Evolutionary conservation across 2,329 filamentous ascomycete species (phyloP).

Genomic region (Orbilia quercus): DNA sequence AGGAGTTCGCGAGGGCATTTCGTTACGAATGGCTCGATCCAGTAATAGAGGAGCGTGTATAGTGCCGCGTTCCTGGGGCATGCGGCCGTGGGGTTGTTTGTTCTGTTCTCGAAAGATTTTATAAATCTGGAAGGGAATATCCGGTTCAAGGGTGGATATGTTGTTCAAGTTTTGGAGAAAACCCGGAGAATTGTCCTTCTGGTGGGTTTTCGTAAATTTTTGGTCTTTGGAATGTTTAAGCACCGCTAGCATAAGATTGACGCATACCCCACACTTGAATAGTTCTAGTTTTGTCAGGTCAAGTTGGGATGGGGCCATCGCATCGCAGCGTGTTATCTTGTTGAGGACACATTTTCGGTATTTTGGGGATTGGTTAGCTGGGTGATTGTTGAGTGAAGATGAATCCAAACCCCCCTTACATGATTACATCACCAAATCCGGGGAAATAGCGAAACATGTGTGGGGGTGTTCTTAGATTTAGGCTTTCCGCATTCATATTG

Average conservation of each 20-base stretch:
- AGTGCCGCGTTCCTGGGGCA: conserved; percentile 22
- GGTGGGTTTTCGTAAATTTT: too few relatives aligned
- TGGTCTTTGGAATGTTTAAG: conserved; percentile 9
- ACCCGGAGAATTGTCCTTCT: conserved; percentile 19
- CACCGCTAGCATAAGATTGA: neutral
- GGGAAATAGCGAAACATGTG: conserved; percentile 24
- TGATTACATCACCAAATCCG: conserved; percentile 54
- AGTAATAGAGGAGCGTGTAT: conserved; percentile 5
- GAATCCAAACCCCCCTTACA: conserved; percentile 32
- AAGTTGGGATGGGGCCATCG: too few relatives aligned
- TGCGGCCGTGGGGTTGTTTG: conserved; percentile 9
- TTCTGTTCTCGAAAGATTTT: neutral
- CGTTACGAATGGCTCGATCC: conserved; percentile 18
- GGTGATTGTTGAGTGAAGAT: too few relatives aligned
- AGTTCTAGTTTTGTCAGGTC: neutral
- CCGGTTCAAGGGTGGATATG: neutral
- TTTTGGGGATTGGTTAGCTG: too few relatives aligned
- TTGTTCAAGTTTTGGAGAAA: neutral
- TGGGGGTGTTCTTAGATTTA: conserved; percentile 32
- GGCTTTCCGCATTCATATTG: conserved; percentile 43
- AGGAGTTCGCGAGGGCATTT: neutral
- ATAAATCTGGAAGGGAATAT: neutral
- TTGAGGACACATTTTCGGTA: neutral
- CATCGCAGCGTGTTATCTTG: neutral
- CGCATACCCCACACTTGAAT: conserved; percentile 19